Conservation (phyloP, 2,329 filamentous ascomycete species). For the Penicillium fuscoglaucum region DNA sequence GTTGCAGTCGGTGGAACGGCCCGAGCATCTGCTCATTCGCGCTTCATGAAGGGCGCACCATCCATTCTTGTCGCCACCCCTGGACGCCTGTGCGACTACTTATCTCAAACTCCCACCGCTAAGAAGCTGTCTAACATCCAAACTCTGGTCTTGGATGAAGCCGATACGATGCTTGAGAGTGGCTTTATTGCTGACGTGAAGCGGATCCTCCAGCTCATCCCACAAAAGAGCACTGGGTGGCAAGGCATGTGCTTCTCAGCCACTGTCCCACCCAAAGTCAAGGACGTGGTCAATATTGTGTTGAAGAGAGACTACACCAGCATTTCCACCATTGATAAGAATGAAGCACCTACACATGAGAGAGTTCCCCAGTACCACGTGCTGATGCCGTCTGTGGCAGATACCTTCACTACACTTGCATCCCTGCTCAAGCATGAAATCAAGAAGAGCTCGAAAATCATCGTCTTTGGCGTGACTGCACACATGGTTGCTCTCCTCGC, state of each 20-base stretch:
- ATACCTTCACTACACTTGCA: slow-evolving; percentile 49
- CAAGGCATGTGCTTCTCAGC: slow-evolving; percentile 79
- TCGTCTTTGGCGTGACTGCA: slow-evolving; percentile 81
- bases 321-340: slow-evolving; percentile 75
- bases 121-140: slow-evolving; percentile 50
- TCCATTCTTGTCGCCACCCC: slow-evolving; percentile 51
- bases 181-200: slow-evolving; percentile 54
- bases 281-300: slow-evolving; percentile 71
- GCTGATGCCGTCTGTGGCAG: slow-evolving; percentile 43
- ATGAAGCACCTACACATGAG: slow-evolving; percentile 74
- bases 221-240: slow-evolving; percentile 49
- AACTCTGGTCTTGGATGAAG: slow-evolving; percentile 52
- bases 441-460: slow-evolving; percentile 70
- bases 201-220: slow-evolving; percentile 53
- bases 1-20: slow-evolving; percentile 47
- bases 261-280: slow-evolving; percentile 80
- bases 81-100: slow-evolving; percentile 50
- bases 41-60: slow-evolving; percentile 32
- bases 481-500: slow-evolving; percentile 61
- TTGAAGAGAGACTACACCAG: slow-evolving; percentile 68
- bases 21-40: slow-evolving; percentile 28
- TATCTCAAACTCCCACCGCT: slow-evolving; percentile 42
- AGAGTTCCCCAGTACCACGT: slow-evolving; percentile 52
- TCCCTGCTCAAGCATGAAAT: slow-evolving; percentile 49
- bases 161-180: slow-evolving; percentile 36